Base-by-base conservation (phyloP, 208 protist species). In the Trypanosoma scelopori region DNA sequence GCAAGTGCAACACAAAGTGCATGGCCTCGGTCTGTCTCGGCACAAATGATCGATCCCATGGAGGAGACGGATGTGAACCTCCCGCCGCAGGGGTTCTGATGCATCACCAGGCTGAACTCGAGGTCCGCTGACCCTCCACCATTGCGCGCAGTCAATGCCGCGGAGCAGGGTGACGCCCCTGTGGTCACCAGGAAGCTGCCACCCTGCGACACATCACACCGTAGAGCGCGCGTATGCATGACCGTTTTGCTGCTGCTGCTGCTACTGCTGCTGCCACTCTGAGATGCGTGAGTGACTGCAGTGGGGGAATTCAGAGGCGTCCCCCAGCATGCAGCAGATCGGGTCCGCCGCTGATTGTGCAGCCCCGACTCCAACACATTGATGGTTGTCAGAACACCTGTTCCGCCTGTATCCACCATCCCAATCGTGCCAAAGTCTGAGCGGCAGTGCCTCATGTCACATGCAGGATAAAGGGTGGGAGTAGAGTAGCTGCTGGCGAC, bases 331-430 rank as follows among this genome's bases (percentile, higher is more conserved):
- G n/a, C 48, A 23, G 18, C 20, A 49, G 1, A 39, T 23, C 45
- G 12, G 16, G 42, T 28, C 11, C 27, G 28, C 18, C 49, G 46
- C 35, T 6, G 27, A 39, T 43, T 58, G 13, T 58, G 35, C 52
- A 37, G 28, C 13, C 49, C 52, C 16, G 60, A 47, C 23, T 89
- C 86, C 15, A 92, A 58, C 11, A 45, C 73, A 18, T 47, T 42
- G 23, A 89, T 56, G 27, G 63, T 65, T 13, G 65, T 80, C 13
- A 84, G 9, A 0, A 69, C n/a, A 1, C 59, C 37, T 15, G 30
- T 69, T 15, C 86, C 86, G 7, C 49, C 56, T 5, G 77, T 65
- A 46, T 92, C 86, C 12, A 92, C 86, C 46, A 89, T 69, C 4
- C 73, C 86, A 18, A 91, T 52, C 0, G 56, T 51, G 0, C 81